These are phyloP conservation scores for Yarrowia galli DNA, from an alignment of 1,139 yeast genomes.

Conservation along the genomic window DNA sequence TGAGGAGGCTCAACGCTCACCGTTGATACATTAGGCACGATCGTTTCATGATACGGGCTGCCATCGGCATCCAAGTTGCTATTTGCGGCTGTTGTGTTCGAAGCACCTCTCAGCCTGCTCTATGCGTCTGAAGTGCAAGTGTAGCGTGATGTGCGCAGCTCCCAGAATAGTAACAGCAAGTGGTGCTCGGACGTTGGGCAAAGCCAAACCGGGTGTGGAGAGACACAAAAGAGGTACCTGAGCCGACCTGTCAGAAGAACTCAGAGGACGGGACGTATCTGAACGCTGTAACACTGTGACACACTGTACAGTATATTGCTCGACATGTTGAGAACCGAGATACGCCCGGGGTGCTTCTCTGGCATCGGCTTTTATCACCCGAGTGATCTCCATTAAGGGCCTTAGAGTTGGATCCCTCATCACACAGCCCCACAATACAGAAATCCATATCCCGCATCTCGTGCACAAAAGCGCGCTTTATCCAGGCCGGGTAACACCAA, in stretches of 20 bases:
- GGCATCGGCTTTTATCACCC: background rate
- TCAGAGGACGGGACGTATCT: background rate
- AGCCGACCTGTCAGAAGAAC: background rate
- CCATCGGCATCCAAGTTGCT: background rate
- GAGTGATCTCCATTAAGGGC: background rate
- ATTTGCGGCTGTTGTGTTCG: background rate
- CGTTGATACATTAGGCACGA: background rate
- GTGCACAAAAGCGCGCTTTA: conserved; percentile 29
- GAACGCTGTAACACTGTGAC: too few species aligned
- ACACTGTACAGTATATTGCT: too few species aligned
- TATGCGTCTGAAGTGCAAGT: conserved; percentile 13
- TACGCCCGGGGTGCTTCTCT: background rate
- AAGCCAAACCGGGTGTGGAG: conserved; percentile 1
- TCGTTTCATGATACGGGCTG: conserved; percentile 3
- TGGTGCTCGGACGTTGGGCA: conserved; percentile 27
- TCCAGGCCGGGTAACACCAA: conserved; percentile 17
- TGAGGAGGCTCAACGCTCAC: background rate
- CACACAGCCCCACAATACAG: conserved; percentile 26
- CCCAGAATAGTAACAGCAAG: conserved; percentile 23
- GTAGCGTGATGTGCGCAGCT: conserved; percentile 26
- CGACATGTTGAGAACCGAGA: background rate
- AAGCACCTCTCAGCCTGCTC: conserved; percentile 27
- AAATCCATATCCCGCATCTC: conserved; percentile 25
- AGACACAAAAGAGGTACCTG: background rate
- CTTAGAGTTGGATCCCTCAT: conserved; percentile 9